Evolutionary conservation across 2,329 filamentous ascomycete species (phyloP).

Genomic region (Curvularia sp.): DNA sequence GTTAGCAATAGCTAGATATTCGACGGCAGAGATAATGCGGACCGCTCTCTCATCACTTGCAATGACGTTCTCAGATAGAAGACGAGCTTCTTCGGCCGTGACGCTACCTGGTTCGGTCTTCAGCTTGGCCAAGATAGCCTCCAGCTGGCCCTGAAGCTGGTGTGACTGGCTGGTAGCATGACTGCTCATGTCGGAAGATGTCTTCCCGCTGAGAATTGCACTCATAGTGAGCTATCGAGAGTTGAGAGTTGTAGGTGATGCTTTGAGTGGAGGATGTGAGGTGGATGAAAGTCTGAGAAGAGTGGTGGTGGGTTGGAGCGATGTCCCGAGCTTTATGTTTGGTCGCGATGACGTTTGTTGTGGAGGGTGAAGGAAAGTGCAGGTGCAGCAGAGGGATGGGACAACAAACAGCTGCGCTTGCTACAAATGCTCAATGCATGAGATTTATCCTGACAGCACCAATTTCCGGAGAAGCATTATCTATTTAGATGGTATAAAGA

Average conservation of each 20-base stretch:
- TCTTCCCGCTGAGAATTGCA: constrained; percentile 8
- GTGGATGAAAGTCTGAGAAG: not conserved
- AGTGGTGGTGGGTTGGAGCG: not conserved
- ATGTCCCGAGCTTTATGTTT: constrained; percentile 1
- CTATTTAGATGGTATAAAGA: not conserved
- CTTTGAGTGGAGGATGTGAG: constrained; percentile 2
- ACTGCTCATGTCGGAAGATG: not conserved
- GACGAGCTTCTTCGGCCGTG: constrained; percentile 42
- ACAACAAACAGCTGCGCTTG: constrained; percentile 2
- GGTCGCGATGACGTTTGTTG: constrained; percentile 6
- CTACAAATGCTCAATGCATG: not conserved
- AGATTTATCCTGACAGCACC: too few relatives aligned
- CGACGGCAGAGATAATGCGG: constrained; percentile 40
- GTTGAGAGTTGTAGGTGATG: constrained; percentile 7
- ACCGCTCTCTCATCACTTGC: constrained; percentile 31
- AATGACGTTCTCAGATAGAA: constrained; percentile 37
- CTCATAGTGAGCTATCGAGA: constrained; percentile 11
- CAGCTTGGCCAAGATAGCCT: constrained; percentile 28
- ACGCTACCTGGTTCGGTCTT: constrained; percentile 34
- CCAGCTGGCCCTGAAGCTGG: constrained; percentile 9
- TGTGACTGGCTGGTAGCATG: constrained; percentile 5
- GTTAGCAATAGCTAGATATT: constrained; percentile 35
- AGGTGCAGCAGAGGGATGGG: constrained; percentile 5
- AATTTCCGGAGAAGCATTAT: not conserved
- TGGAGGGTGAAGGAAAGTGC: constrained; percentile 2